phyloP scores from a whole-genome alignment of 139 green algal species.

The Tetradesmus obliquus region DNA sequence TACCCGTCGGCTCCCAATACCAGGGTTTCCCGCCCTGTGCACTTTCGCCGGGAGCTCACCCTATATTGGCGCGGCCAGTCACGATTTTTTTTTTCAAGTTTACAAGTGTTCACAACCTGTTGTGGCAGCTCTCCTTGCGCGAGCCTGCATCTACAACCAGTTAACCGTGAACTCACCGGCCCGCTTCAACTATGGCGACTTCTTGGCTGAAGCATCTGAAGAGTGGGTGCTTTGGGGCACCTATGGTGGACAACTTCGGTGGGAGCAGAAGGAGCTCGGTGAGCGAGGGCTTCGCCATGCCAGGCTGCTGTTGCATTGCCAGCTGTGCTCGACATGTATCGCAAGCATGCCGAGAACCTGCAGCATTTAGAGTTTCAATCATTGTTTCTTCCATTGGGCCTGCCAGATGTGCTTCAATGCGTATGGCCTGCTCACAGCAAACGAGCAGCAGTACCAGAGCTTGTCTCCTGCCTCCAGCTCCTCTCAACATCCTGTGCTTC shows the following conservation, averaged over 20 bases:
- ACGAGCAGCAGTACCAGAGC: neutral
- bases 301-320: neutral
- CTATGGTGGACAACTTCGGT: neutral
- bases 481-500: neutral
- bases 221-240: neutral
- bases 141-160: neutral
- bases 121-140: neutral
- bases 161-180: neutral
- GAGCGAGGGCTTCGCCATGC: neutral
- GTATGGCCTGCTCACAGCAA: neutral
- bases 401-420: too few species aligned
- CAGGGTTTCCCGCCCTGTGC: neutral
- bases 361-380: neutral
- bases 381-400: neutral
- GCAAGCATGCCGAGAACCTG: too few species aligned
- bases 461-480: neutral
- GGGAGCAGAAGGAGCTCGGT: neutral
- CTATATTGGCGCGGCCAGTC: neutral
- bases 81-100: neutral
- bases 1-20: neutral
- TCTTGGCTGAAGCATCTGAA: neutral
- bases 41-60: neutral
- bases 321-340: neutral
- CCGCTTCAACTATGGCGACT: neutral
- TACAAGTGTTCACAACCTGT: neutral